Percentiles rank a stretch among this genome's conserved stretches.
These are phyloP conservation scores for Ceratocystis alfenasii DNA, from an alignment of 2,329 filamentous ascomycete species.

Conservation along the genomic window DNA sequence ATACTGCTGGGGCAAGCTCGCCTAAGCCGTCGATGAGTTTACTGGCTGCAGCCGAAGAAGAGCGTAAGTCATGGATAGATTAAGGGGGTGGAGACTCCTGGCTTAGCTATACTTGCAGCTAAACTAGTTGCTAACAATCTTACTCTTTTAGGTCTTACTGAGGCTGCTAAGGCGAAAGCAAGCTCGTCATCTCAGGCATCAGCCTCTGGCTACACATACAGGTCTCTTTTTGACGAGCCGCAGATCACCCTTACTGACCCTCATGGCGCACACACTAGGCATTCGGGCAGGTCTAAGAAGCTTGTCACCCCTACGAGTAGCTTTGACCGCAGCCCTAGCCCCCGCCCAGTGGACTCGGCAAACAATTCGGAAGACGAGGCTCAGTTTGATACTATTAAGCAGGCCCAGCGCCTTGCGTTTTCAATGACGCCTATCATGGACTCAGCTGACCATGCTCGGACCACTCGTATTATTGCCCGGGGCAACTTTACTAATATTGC, in stretches of 20 bases:
- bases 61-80: conserved; percentile 47
- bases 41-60: conserved; percentile 64
- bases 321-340: conserved; percentile 57
- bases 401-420: conserved; percentile 73
- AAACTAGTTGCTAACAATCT: not conserved
- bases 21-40: conserved; percentile 43
- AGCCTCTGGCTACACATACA: conserved; percentile 42
- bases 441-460: conserved; percentile 63
- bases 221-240: conserved; percentile 54
- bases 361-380: conserved; percentile 79
- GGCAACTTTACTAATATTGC: conserved; percentile 72
- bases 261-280: conserved; percentile 37
- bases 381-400: conserved; percentile 71
- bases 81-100: not conserved
- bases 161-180: conserved; percentile 14
- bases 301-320: conserved; percentile 71
- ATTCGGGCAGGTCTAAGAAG: conserved; percentile 33
- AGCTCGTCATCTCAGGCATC: conserved; percentile 27
- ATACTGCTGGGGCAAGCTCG: conserved; percentile 26
- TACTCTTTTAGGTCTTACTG: conserved; percentile 10
- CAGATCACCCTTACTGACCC: conserved; percentile 54
- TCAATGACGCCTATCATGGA: conserved; percentile 69
- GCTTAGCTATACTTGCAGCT: not conserved
- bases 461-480: conserved; percentile 79
- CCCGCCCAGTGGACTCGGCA: conserved; percentile 35